Evolutionary conservation across 768 basidiomycete species (phyloP), one percentile per base, ranked within the genome.

Genomic region (Lentinula raphanica): DNA sequence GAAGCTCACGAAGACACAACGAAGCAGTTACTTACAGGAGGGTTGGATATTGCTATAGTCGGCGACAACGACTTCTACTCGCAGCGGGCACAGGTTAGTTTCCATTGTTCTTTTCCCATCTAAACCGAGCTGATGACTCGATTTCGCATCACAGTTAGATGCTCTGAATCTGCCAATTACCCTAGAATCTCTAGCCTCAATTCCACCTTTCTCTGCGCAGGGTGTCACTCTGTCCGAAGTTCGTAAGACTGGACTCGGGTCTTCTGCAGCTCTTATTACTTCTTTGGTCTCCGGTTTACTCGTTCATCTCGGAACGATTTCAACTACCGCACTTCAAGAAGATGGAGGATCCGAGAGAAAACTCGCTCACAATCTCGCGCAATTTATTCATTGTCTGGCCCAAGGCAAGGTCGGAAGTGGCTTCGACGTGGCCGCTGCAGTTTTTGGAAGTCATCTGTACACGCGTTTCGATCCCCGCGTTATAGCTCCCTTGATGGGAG

Each of bases 21-120:
- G 46, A 63, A 84, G 63, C 69, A 74, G 44, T 62, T 70, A 3
- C 71, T 92, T 4, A 67, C 74, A 2, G 65, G 69, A 13, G 88
- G 85, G 29, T 75, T 96, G 58, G 81, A 91, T 63, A 85, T 98
- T 61, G 83, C 82, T 38, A 89, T 98, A 63, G 83, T 87, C 27
- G 96, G 94, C 9, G 94, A 94, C 70, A 98, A 99, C 66, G 97
- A 98, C 69, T 99, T 98, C 66, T 98, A 99, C 74, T 97, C 95
- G 3, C 97, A 98, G 66, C 78, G 88, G 57, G 85, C 86, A 54
- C 86, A 91, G 79, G 95, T 92, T 57, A 68, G 78, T 58, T 66
- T 27, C 17, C 51, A 32, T 21, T 23, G 31, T 29, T 49, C n/a
- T n/a, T n/a, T n/a, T 32, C 8, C 9, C 21, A 27, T 38, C 53